Base-by-base conservation (phyloP, 2,329 filamentous ascomycete species). In the Rhytidhysteron rufulum region DNA sequence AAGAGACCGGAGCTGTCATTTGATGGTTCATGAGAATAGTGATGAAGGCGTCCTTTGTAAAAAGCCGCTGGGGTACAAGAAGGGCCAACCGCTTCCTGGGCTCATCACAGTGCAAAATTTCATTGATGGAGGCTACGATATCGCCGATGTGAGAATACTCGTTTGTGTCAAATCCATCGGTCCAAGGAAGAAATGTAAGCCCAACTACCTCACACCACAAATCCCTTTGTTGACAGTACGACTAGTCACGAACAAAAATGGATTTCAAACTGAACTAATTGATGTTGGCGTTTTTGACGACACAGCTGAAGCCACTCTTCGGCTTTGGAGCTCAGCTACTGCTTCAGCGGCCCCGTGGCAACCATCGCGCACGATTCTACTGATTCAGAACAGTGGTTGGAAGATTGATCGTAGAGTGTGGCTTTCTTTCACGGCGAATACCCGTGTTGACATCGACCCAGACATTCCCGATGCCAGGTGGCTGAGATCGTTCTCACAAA, bases 161-260 rank as follows among this genome's bases (percentile, higher is more conserved):
- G 73, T 81, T 1, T 77, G 78, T 37, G 74, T 82, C 4, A 78
- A 77, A 55, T 78, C 73, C 41, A 67, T 82, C 39, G 76, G 78
- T 0, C 67, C 68, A 5, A 70, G 67, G 37, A 78, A 74, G 57
- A 71, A 62, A 43, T 60, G 73, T 75, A 52, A 13, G 50, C 18
- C 34, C 18, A 13, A 9, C 25, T 16, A 21, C 36, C 35, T 4
- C 9, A 25, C n/a, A 24, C 11, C 20, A 2, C 4, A 20, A 13
- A 16, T 25, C 20, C 5, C 11, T 22, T 21, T 11, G 21, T 10
- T 20, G 43, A 19, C 16, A 10, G 21, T 18, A 7, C 18, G 31
- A 17, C n/a, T 50, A 62, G 67, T 80, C 21, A 67, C 68, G 3
- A 73, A 69, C 42, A 77, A 74, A 46, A 69, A 67, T 20, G 66